phyloP scores from a whole-genome alignment of 306 rosid genomes.

The Calophaca sinica region DNA sequence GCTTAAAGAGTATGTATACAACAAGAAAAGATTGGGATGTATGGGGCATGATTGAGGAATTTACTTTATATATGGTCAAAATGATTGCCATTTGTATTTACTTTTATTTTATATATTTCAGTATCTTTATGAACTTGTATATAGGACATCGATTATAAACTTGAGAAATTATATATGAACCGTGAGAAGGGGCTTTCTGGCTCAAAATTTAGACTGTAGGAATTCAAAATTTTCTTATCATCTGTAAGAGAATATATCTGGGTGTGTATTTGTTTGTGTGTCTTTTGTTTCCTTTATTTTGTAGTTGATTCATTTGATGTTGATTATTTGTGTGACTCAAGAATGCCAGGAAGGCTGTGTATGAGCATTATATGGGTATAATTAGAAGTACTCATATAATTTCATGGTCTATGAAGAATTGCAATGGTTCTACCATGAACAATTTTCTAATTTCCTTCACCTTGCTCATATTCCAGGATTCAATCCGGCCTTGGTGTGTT shows the following conservation, averaged over 20 bases:
- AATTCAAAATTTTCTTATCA: background rate
- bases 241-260: background rate
- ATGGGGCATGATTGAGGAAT: background rate
- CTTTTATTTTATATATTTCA: too few species aligned
- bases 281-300: too few species aligned
- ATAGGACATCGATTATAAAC: background rate
- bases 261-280: background rate
- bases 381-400: too few species aligned
- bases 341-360: too few species aligned
- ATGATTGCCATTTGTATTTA: background rate
- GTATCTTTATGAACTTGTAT: background rate
- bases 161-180: background rate
- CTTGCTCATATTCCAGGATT: constrained; percentile 6
- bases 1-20: background rate
- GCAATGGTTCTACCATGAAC: background rate
- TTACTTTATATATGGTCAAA: background rate
- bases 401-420: too few species aligned
- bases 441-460: background rate
- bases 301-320: too few species aligned
- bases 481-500: background rate
- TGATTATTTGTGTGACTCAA: too few species aligned
- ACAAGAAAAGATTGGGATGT: background rate
- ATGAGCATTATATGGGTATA: constrained; percentile 4
- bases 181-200: background rate
- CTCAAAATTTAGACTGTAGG: background rate